Evolutionary conservation across 2,329 filamentous ascomycete genomes (phyloP).

Genomic region (Alternaria sp.): DNA sequence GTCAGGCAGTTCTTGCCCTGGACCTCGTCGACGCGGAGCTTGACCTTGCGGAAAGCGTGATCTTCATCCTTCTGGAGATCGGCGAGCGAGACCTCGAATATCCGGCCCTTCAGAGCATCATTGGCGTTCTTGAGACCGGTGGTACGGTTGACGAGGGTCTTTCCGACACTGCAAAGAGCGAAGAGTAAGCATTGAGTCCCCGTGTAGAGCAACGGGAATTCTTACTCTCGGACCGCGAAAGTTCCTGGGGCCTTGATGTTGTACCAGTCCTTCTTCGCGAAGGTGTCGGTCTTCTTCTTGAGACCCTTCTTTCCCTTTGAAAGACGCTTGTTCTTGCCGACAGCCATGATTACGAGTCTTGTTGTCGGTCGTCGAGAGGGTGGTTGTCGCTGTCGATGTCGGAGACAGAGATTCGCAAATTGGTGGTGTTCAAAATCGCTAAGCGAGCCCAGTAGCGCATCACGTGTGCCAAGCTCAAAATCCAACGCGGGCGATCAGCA

Average conservation of each 20-base stretch:
- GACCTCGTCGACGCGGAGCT: slow-evolving; percentile 97
- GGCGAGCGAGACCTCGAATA: slow-evolving; percentile 98
- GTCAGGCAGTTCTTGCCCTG: slow-evolving; percentile 99
- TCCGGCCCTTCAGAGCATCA: slow-evolving; percentile 97
- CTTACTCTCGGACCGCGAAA: slow-evolving; percentile 97
- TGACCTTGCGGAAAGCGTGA: slow-evolving; percentile 99
- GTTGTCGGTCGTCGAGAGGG: slow-evolving; percentile 44
- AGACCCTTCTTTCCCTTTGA: slow-evolving; percentile 99
- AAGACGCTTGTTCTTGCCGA: slow-evolving; percentile 99
- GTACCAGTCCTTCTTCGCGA: slow-evolving; percentile 99
- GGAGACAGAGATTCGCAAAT: slow-evolving; percentile 24
- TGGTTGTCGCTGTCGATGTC: slow-evolving; percentile 44
- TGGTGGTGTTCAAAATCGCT: slow-evolving; percentile 19
- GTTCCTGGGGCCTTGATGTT: slow-evolving; percentile 97
- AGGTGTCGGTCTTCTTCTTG: slow-evolving; percentile 99
- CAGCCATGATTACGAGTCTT: slow-evolving; percentile 77
- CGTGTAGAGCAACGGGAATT: slow-evolving; percentile 33
- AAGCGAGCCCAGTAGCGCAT: slow-evolving; percentile 20
- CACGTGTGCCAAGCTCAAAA: slow-evolving; percentile 21
- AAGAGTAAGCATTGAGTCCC: slow-evolving; percentile 40
- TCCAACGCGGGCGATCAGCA: background rate
- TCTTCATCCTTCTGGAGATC: slow-evolving; percentile 99
- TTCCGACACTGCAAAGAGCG: slow-evolving; percentile 80
- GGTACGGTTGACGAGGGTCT: slow-evolving; percentile 99
- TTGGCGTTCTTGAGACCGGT: slow-evolving; percentile 99